Evolutionary conservation across 257 asterid genomes (phyloP), one percentile per base, ranked within the genome.

Genomic region (Petrea volubilis): DNA sequence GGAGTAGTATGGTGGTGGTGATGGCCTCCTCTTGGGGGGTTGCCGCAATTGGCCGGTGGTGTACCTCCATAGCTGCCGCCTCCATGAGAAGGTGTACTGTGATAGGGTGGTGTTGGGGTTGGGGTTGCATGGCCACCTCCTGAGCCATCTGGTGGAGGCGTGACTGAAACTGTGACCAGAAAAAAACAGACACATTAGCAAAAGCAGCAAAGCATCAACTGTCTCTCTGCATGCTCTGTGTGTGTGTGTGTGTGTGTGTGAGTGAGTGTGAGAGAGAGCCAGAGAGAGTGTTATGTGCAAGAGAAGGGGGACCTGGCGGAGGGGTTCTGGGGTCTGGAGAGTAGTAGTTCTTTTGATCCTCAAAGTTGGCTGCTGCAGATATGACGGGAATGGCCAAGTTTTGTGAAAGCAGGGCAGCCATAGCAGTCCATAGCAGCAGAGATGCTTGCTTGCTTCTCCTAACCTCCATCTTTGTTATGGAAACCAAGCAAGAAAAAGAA

Each of bases 11-110:
- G 82, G 77, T 77, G 68, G 56, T 71, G 82, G 77, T 77, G 79
- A 64, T 79, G 88, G 1, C 91, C 87, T 21, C 90, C 91, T 20
- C 83, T 83, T 12, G 99, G 96, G 1, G 96, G 94, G 72, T 57
- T 81, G 10, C 93, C 93, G 50, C 96, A 86, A 90, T 83, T 86
- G 25, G 87, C 67, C 0, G 96, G 88, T 7, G 98, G 93, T 13
- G 83, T 60, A 25, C 87, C 71, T 53, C 89, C 86, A 24, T 71
- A 63, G 74, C 60, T 58, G 33, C 82, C 72, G 10, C 87, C 80
- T 29, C 86, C 86, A 57, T 82, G 87, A 9, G 83, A 71, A 4
- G 90, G 87, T 46, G 79, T 58, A 27, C 71, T 80, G 56, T 74
- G 79, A 0, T 75, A 56, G 0, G 91, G 88, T 28, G 66, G 83